These are phyloP conservation scores for Alternaria gansuensis DNA, from an alignment of 2,329 filamentous ascomycete species.

Conservation along the genomic window DNA sequence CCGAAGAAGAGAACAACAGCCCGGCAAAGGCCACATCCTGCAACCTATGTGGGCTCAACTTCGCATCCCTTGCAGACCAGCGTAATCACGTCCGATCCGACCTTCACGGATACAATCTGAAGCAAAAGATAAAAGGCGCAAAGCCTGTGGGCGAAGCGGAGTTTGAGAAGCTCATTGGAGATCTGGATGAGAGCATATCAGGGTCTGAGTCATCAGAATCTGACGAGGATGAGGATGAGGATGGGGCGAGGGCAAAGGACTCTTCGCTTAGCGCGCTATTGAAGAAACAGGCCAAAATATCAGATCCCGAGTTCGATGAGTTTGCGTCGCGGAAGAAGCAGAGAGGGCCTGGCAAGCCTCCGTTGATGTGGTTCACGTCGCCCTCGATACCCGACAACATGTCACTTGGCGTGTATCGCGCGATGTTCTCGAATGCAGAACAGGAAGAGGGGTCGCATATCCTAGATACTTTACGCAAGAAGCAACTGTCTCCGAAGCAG, in stretches of 20 bases:
- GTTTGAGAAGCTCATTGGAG: constrained; percentile 85
- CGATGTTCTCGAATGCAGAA: constrained; percentile 78
- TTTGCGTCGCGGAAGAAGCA: constrained; percentile 60
- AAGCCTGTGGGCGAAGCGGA: constrained; percentile 78
- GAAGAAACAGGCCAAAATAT: constrained; percentile 82
- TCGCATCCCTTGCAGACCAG: constrained; percentile 79
- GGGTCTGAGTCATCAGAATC: constrained; percentile 79
- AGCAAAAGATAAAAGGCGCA: constrained; percentile 82
- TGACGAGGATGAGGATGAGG: constrained; percentile 71
- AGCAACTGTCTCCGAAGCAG: constrained; percentile 75
- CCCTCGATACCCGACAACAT: constrained; percentile 76
- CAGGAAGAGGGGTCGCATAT: constrained; percentile 69
- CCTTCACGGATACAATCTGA: constrained; percentile 92
- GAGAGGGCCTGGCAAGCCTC: constrained; percentile 70
- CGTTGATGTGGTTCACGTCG: constrained; percentile 86
- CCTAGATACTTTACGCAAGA: constrained; percentile 73
- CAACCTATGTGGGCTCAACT: constrained; percentile 77
- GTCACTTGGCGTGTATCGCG: constrained; percentile 85
- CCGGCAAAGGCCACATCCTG: constrained; percentile 74
- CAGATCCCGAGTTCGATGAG: constrained; percentile 63
- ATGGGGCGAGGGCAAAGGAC: constrained; percentile 64
- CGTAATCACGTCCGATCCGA: constrained; percentile 88
- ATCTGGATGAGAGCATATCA: constrained; percentile 90
- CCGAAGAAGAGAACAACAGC: constrained; percentile 52
- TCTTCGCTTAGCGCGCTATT: constrained; percentile 78